phyloP scores from a whole-genome alignment of 2,329 filamentous ascomycete genomes.

The Pseudovirgaria hyperparasitica region DNA sequence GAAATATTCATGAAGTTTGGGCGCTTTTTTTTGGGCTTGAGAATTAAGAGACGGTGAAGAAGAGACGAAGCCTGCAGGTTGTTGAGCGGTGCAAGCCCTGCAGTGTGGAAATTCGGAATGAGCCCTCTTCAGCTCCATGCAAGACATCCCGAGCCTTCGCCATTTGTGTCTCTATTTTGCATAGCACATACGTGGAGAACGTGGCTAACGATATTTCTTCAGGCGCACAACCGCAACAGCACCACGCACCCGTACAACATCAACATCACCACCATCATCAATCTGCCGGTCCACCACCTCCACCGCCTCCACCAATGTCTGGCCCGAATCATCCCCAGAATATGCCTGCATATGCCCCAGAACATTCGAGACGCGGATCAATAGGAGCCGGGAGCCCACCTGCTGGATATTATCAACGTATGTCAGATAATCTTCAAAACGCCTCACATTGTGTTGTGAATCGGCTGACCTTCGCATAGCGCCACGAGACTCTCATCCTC shows the following conservation, averaged over 20 bases:
- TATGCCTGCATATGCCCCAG: constrained; percentile 28
- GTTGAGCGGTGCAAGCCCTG: too few species aligned
- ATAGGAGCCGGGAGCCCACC: constrained; percentile 25
- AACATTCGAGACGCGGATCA: constrained; percentile 29
- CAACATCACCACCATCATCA: constrained; percentile 16
- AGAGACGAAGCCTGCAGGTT: too few species aligned
- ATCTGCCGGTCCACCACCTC: constrained; percentile 13
- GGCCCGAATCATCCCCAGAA: constrained; percentile 16
- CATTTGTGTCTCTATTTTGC: not conserved
- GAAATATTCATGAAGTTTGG: too few species aligned
- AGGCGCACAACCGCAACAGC: too few species aligned
- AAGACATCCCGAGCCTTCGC: not conserved
- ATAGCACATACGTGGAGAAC: too few species aligned
- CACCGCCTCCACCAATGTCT: constrained; percentile 19
- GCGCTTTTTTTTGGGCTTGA: too few species aligned
- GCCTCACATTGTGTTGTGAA: constrained; percentile 9
- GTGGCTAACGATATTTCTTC: too few species aligned
- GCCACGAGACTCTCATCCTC: constrained; percentile 22
- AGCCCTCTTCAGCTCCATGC: too few species aligned
- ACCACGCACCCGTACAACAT: constrained; percentile 16
- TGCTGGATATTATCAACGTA: constrained; percentile 20
- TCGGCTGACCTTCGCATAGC: constrained; percentile 18
- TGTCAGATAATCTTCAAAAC: too few species aligned
- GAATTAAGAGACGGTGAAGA: too few species aligned
- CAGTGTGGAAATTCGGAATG: too few species aligned